A percentile compares a stretch with the other conserved stretches of the same genome.
Conservation (phyloP, 768 basidiomycete species). For the Leccinum uliginosum region DNA sequence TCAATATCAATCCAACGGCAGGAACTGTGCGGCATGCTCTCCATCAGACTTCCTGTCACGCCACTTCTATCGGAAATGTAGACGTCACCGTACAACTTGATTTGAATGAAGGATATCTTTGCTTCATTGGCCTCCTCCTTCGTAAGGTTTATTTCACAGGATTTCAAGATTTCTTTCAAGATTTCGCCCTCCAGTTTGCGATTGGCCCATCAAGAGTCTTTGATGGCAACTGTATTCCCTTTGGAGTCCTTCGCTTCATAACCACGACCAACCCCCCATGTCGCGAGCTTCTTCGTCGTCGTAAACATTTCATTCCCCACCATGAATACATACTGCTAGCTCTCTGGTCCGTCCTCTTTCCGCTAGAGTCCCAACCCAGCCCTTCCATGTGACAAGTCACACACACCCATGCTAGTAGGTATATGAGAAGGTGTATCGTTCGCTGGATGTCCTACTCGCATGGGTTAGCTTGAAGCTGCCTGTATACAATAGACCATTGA, state of each 20-base stretch:
- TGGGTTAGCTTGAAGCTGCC: no score
- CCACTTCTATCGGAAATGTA: not conserved
- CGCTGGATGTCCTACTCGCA: not conserved
- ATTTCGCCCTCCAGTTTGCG: not conserved
- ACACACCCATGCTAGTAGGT: no score
- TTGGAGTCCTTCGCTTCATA: not conserved
- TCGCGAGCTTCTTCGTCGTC: not conserved
- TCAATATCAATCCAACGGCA: no score
- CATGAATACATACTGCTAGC: not conserved
- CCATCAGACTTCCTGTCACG: not conserved
- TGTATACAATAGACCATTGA: no score
- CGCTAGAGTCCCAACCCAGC: slow-evolving; percentile 8
- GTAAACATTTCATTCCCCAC: not conserved
- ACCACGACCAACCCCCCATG: not conserved
- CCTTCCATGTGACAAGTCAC: not conserved
- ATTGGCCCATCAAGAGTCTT: slow-evolving; percentile 1
- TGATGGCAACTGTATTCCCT: not conserved
- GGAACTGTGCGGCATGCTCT: no score
- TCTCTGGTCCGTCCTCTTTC: no score
- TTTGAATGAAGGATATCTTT: not conserved
- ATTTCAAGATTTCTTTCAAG: not conserved
- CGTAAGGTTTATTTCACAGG: not conserved
- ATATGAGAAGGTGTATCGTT: not conserved
- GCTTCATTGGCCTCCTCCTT: not conserved
- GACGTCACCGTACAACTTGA: not conserved